Evolutionary conservation across 2,329 filamentous ascomycete species (phyloP).

Genomic region (Xylaria sp.): DNA sequence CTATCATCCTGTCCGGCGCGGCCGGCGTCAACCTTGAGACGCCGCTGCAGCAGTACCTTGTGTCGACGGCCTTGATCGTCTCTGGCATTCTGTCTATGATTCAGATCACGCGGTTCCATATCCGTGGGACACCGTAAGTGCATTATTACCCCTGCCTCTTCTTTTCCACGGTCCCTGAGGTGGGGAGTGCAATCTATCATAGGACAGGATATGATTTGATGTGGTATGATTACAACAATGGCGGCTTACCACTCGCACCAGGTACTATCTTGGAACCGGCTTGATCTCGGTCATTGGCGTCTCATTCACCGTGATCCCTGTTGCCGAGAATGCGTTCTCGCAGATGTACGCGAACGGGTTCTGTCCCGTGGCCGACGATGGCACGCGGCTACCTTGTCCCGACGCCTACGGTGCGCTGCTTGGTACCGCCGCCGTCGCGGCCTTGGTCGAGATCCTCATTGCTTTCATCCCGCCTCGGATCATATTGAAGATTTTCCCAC

Average conservation of each 20-base stretch:
- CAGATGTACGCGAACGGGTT: constrained; percentile 84
- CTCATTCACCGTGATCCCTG: constrained; percentile 80
- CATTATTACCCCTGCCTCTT: not conserved
- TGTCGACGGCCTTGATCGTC: constrained; percentile 82
- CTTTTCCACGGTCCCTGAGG: not conserved
- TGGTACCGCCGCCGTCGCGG: constrained; percentile 74
- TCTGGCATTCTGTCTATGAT: constrained; percentile 79
- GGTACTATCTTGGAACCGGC: constrained; percentile 82
- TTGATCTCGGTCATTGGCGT: constrained; percentile 83
- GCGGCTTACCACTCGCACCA: constrained; percentile 46
- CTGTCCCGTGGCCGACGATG: constrained; percentile 68
- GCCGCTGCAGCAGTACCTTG: constrained; percentile 77
- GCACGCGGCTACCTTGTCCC: constrained; percentile 77
- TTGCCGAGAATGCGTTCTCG: constrained; percentile 75
- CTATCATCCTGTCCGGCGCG: constrained; percentile 74
- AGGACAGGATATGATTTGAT: too few species aligned
- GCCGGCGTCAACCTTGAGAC: constrained; percentile 71
- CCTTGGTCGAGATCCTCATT: constrained; percentile 76
- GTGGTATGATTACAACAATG: not conserved
- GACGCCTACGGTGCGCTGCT: constrained; percentile 80
- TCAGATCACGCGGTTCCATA: constrained; percentile 81
- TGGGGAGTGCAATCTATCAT: not conserved
- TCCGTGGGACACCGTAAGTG: constrained; percentile 70
- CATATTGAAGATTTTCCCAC: constrained; percentile 80
- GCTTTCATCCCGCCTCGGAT: constrained; percentile 77